Evolutionary conservation across 164 flowering plant species (phyloP), one percentile per base, ranked within the genome.

Genomic region (Vitis cinerea): DNA sequence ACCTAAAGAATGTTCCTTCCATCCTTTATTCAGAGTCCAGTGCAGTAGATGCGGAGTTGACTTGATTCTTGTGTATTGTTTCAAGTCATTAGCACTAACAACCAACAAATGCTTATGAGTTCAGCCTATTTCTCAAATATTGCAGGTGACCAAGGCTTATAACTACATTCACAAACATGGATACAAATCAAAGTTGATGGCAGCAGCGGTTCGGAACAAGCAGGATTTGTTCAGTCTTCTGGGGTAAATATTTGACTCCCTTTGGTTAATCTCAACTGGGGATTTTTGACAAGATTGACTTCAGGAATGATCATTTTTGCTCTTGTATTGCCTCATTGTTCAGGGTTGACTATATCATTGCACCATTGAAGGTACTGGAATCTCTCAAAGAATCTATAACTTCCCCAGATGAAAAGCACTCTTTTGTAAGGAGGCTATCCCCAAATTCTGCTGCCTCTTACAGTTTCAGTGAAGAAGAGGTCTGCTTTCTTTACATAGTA

Each of bases 151-250:
- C 63, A 96, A 90, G 77, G 85, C 97, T 50, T 93, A 96, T 78
- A 92, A 90, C 67, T 96, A 93, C 79, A 92, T 96, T 64, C 99
- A 96, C 83, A 96, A 93, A 68, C 78, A 90, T 74, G 98, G 99
- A 31, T 75, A 92, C 53, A 96, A 87, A 61, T 90, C 99, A 50
- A 96, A 90, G 87, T 77, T 96, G 83, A 93, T 93, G 97, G 99
- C 93, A 31, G 97, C 99, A 64, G 97, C 99, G 48, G 88, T 96
- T 72, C 85, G 99, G 48, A 96, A 93, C 89, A 96, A 96, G 81
- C 99, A 96, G 78, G 99, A 96, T 71, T 72, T 96, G 31, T 90
- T 89, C 77, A 89, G 86, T 79, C 92, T 96, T 71, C 77, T 93
- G 37, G 98, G 99, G 99, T 93, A 84, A 74, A 60, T 31, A 59